A percentile compares a stretch with the other conserved stretches of the same genome.
Conservation (phyloP, 495 filamentous ascomycete genomes). For the Lophium mytilinum region DNA sequence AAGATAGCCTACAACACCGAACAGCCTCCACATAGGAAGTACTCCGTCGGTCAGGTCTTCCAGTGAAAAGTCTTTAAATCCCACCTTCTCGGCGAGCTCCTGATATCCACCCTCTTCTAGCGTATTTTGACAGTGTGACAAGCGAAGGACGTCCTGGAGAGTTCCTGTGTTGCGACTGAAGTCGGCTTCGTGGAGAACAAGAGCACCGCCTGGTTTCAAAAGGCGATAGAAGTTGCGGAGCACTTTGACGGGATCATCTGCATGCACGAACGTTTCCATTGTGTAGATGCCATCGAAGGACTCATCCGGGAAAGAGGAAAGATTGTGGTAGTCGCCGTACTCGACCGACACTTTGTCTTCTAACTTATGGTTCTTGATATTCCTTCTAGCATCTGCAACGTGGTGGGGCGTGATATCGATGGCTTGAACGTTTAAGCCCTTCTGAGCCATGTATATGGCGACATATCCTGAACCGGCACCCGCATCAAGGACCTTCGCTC, state of each 20-base stretch:
- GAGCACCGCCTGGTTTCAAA: slow-evolving; percentile 41
- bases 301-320: slow-evolving; percentile 31
- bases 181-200: slow-evolving; percentile 48
- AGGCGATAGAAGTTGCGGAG: slow-evolving; percentile 43
- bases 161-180: slow-evolving; percentile 28
- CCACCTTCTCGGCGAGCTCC: slow-evolving; percentile 42
- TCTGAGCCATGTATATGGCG: too few relatives aligned
- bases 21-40: too few relatives aligned
- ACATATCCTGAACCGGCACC: too few relatives aligned
- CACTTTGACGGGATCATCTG: slow-evolving; percentile 42
- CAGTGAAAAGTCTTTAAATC: slow-evolving; percentile 43
- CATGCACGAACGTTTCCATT: slow-evolving; percentile 53
- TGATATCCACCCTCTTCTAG: slow-evolving; percentile 24
- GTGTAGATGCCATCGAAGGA: slow-evolving; percentile 50
- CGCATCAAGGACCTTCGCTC: too few relatives aligned
- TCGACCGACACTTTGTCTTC: slow-evolving; percentile 34
- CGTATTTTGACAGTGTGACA: slow-evolving; percentile 26
- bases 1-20: too few relatives aligned
- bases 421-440: slow-evolving; percentile 37
- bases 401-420: slow-evolving; percentile 49
- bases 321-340: slow-evolving; percentile 48
- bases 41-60: slow-evolving; percentile 42
- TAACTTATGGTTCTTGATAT: slow-evolving; percentile 35
- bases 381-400: slow-evolving; percentile 37
- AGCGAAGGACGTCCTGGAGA: slow-evolving; percentile 11